Base-by-base conservation (phyloP, 345 rosid genomes). In the Brassica nigra region DNA sequence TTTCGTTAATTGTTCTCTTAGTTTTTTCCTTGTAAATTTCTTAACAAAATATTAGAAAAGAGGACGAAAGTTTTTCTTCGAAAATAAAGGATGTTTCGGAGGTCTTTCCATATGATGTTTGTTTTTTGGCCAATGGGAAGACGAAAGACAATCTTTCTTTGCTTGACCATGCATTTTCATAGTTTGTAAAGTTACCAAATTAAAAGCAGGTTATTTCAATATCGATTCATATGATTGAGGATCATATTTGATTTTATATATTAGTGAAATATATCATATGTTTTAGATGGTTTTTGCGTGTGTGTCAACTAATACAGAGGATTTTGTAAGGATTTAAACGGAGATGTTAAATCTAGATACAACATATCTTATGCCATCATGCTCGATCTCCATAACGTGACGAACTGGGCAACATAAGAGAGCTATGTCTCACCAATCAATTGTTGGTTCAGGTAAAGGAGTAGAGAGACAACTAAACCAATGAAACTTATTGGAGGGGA, bases 381-480 rank as follows among this genome's bases (percentile, higher is more conserved):
- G 54, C 54, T 14, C 54, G 12, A 47, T 77, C 29, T 69, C 52
- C n/a, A n/a, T 54, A 49, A 10, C 44, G 18, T 11, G 16, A 12
- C 10, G 76, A 78, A 23, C 10, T 12, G 30, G 63, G 75, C 63
- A 75, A 70, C 10, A 12, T 27, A 11, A 63, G n/a, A 62, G 57
- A 70, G 65, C 55, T 73, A 73, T 66, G 36, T 4, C 62, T 58
- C 7, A 31, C 42, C 62, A 66, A 5, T 8, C 62, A 66, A 5
- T 8, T 2, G 18, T 6, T 72, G 73, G 55, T 6, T 78, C 52
- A 55, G 62, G 73, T 14, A 78, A 72, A 57, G 73, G 68, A 66
- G 54, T 30, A 37, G 77, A 73, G 62, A 30, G 4, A 66, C 78
- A 59, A 31, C 78, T 74, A 57, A 79, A 59, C 78, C 78, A 79